Evolutionary conservation across 2,329 filamentous ascomycete genomes (phyloP).

Genomic region (Phaeomoniella chlamydospora): DNA sequence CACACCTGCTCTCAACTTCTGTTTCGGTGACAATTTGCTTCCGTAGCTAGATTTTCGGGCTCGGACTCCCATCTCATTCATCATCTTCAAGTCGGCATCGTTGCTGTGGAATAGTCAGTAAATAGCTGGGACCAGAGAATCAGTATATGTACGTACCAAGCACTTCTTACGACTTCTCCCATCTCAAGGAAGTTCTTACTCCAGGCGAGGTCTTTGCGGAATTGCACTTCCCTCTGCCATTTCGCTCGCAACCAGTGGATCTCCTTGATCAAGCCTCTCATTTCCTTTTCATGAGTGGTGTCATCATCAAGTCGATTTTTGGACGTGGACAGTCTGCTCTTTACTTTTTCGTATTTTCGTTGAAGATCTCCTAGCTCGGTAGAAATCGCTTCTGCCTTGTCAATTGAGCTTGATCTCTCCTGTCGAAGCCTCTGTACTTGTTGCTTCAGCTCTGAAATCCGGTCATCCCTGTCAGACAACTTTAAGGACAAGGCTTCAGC

Average conservation of each 20-base stretch:
- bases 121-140: constrained; percentile 10
- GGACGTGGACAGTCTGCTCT: constrained; percentile 26
- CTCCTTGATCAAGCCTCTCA: constrained; percentile 73
- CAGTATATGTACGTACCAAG: constrained; percentile 57
- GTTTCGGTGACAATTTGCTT: constrained; percentile 16
- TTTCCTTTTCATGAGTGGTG: constrained; percentile 42
- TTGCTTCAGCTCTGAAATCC: constrained; percentile 37
- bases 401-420: constrained; percentile 25
- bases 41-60: constrained; percentile 17
- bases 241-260: constrained; percentile 81
- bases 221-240: constrained; percentile 63
- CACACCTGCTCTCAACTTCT: constrained; percentile 26
- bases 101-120: constrained; percentile 48
- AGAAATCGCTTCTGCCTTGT: constrained; percentile 23
- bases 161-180: constrained; percentile 45
- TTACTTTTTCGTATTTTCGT: constrained; percentile 49
- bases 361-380: constrained; percentile 31
- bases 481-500: constrained; percentile 57
- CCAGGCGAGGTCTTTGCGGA: constrained; percentile 68
- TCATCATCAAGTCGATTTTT: constrained; percentile 28
- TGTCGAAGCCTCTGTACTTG: constrained; percentile 51
- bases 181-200: constrained; percentile 80
- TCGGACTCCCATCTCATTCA: constrained; percentile 66
- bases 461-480: constrained; percentile 52
- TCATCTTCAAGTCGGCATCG: constrained; percentile 73